phyloP scores from a whole-genome alignment of 768 basidiomycete species.

The Brasilioporus rufonigricans region DNA sequence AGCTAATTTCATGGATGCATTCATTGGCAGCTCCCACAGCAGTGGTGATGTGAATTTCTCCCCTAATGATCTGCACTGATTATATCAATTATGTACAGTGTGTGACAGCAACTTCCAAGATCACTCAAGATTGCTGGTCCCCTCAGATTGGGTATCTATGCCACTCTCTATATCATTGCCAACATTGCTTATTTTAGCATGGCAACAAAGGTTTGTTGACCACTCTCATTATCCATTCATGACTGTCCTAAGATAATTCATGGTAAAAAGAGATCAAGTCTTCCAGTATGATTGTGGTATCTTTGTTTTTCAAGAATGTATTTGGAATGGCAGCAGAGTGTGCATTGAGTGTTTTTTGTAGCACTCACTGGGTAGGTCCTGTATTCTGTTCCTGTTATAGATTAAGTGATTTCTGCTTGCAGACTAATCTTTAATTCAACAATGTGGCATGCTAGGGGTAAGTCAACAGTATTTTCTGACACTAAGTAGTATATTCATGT shows the following conservation, averaged over 20 bases:
- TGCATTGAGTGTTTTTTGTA: constrained; percentile 52
- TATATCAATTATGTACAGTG: constrained; percentile 37
- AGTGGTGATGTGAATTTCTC: neutral
- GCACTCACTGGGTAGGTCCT: constrained; percentile 48
- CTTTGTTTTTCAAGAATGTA: constrained; percentile 57
- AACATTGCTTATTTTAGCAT: constrained; percentile 57
- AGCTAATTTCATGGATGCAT: neutral
- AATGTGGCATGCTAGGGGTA: constrained; percentile 35
- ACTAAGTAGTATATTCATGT: neutral
- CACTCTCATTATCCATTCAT: too few species aligned
- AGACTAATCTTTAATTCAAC: neutral
- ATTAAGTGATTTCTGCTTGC: neutral
- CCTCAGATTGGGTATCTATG: constrained; percentile 52
- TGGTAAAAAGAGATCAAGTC: constrained; percentile 42
- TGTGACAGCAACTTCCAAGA: constrained; percentile 60
- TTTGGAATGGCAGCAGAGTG: constrained; percentile 52
- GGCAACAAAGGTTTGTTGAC: constrained; percentile 17
- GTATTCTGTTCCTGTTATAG: neutral
- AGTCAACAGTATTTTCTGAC: neutral
- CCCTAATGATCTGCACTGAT: neutral
- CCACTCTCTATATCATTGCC: constrained; percentile 50
- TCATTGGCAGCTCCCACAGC: neutral
- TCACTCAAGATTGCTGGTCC: constrained; percentile 63
- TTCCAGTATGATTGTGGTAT: constrained; percentile 54
- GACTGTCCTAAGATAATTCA: neutral